Evolutionary conservation across 1,284 basidiomycete genomes (phyloP), one percentile per base, ranked within the genome.

Genomic region (Cutaneotrichosporon cavernicola): DNA sequence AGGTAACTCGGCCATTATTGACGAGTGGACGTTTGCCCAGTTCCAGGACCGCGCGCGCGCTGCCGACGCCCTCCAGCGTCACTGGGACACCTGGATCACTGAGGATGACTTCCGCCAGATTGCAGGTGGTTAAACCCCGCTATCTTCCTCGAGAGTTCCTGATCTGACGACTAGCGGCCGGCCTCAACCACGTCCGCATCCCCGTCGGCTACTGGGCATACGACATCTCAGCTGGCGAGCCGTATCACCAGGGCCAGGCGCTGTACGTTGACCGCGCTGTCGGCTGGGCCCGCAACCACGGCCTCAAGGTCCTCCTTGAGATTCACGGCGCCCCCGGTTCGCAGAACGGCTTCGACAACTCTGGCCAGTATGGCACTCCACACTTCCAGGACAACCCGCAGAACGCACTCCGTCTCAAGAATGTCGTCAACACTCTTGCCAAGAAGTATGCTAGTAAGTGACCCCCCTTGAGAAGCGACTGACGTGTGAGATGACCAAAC

Each of bases 131-230:
- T 74, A 0, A n/a, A 1, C 18, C 11, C 11, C n/a, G 4, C 6
- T 26, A 18, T 30, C 50, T 52, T 16, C 50, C 50, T 31, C 22
- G 1, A 31, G 31, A 1, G 11, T 31, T 30, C 36, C 13, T 32
- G 21, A 5, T 18, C 46, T 55, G 4, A 55, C 52, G 21, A 36
- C 1, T 59, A 75, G 76, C 69, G 64, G 89, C 88, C 46, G 89
- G 90, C 2, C 81, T 91, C 61, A 90, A 88, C 72, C 89, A 91
- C 73, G 89, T 91, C 65, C 86, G 93, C 36, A 81, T 97, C 50
- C 93, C 93, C 3, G 90, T 97, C 69, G 76, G 76, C 7, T 65
- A 89, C 60, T 97, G 94, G 94, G 93, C 93, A 1, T 92, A 91
- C 70, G 90, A 94, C 60, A 86, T 90, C 26, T 85, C 85, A 18